Evolutionary conservation across 768 basidiomycete species (phyloP).

Genomic region (Leccinellum rugosiceps): DNA sequence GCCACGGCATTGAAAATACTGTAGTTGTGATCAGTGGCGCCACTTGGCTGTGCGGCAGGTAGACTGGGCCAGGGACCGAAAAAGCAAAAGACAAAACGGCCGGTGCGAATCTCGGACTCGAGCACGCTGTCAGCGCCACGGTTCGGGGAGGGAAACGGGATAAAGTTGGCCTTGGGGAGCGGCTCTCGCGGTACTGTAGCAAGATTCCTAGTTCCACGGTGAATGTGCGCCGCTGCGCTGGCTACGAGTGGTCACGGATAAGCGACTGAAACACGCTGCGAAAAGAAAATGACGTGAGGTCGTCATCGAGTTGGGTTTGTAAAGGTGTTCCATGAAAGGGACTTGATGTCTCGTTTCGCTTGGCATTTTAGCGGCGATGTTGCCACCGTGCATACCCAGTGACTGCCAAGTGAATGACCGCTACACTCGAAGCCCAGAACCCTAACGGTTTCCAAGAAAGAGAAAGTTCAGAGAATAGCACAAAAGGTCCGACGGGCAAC

Average conservation of each 20-base stretch:
- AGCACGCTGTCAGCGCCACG: background rate
- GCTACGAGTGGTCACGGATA: background rate
- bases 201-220: background rate
- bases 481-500: background rate
- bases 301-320: background rate
- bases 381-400: background rate
- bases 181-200: background rate
- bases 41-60: background rate
- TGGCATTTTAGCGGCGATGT: background rate
- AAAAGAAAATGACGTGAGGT: background rate
- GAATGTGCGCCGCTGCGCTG: background rate
- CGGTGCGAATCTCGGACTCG: background rate
- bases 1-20: background rate
- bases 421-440: background rate
- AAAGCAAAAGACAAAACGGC: background rate
- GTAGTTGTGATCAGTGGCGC: background rate
- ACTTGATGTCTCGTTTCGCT: background rate
- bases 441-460: background rate
- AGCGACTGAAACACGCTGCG: background rate
- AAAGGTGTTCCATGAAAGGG: background rate
- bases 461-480: background rate
- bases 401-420: background rate
- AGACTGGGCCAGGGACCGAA: background rate
- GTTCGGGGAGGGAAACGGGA: background rate
- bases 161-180: background rate